Evolutionary conservation across 176 grass and related monocot genomes (phyloP), one percentile per base, ranked within the genome.

Genomic region (Oryza punctata): DNA sequence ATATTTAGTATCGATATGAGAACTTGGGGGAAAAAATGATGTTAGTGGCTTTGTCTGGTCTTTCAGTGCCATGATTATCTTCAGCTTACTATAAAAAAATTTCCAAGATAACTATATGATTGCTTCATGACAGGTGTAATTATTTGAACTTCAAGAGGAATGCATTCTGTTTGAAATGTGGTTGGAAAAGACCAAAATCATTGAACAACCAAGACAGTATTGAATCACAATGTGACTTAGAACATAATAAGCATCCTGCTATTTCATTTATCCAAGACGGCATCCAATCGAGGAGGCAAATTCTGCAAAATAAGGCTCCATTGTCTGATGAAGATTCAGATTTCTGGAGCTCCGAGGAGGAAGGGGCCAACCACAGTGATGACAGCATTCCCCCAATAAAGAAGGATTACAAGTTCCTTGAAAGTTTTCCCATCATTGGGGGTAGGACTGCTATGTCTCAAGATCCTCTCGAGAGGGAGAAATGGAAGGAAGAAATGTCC

Each of bases 71-170:
- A 37, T 69, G 46, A 68, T 73, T 78, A 72, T 30, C 38, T 73
- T 67, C 38, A 41, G 7, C 81, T 54, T 64, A 38, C 24, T 83
- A 52, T 79, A 38, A 79, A 25, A 25, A 29, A 28, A 66, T 70
- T 70, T 70, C 46, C 41, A 79, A 75, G 12, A 66, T 66, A 84
- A 49, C 69, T 27, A 61, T 73, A 9, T 79, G 30, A 18, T 44
- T 76, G 50, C 76, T 70, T 61, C 43, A 74, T 89, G 46, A 27
- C 84, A 98, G 96, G 89, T 98, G 96, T 80, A 95, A 93, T 84
- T 98, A 95, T 80, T 65, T 98, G 38, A 98, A 95, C 67, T 98
- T 98, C 69, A 80, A 92, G 85, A 93, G 91, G 85, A 98, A 98
- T n/a, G 71, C 57, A 30, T 63, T 93, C 73, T 98, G 96, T 69